Conservation (phyloP, 768 basidiomycete species). For the Pulveroboletus sp. region DNA sequence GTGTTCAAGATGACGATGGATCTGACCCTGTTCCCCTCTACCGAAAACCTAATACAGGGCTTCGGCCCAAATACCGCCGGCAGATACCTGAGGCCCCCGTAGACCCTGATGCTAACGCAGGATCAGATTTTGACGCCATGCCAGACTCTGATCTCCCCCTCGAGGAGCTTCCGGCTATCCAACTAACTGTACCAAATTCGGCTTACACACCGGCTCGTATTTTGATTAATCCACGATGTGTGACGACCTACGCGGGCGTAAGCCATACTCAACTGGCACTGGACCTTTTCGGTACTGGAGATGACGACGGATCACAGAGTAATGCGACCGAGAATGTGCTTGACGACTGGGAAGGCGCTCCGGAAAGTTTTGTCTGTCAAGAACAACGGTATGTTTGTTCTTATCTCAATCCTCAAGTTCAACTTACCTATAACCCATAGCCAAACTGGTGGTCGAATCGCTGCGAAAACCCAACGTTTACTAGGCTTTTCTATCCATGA, state of each 20-base stretch:
- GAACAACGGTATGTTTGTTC: constrained; percentile 65
- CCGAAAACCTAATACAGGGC: constrained; percentile 9
- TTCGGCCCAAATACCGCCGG: constrained; percentile 31
- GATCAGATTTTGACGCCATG: constrained; percentile 87
- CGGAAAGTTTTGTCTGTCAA: constrained; percentile 97
- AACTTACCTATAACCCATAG: constrained; percentile 31
- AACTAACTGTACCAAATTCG: constrained; percentile 76
- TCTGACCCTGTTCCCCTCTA: constrained; percentile 13
- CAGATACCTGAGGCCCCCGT: constrained; percentile 27
- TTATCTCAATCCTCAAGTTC: background rate
- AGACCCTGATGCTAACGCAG: constrained; percentile 77
- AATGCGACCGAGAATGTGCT: constrained; percentile 65
- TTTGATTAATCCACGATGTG: constrained; percentile 91
- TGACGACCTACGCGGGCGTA: constrained; percentile 97
- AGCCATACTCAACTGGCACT: constrained; percentile 93
- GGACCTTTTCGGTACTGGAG: constrained; percentile 80
- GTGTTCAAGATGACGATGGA: constrained; percentile 52
- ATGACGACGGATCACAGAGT: constrained; percentile 54
- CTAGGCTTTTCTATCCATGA: constrained; percentile 80
- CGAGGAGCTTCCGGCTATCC: constrained; percentile 26
- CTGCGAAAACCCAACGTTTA: constrained; percentile 82
- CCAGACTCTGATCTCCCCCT: constrained; percentile 49
- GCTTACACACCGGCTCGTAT: constrained; percentile 87
- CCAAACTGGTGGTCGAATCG: constrained; percentile 84
- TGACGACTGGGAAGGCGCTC: constrained; percentile 95